Conservation (phyloP, 2,329 filamentous ascomycete genomes). For the Fusarium nisikadoi region DNA sequence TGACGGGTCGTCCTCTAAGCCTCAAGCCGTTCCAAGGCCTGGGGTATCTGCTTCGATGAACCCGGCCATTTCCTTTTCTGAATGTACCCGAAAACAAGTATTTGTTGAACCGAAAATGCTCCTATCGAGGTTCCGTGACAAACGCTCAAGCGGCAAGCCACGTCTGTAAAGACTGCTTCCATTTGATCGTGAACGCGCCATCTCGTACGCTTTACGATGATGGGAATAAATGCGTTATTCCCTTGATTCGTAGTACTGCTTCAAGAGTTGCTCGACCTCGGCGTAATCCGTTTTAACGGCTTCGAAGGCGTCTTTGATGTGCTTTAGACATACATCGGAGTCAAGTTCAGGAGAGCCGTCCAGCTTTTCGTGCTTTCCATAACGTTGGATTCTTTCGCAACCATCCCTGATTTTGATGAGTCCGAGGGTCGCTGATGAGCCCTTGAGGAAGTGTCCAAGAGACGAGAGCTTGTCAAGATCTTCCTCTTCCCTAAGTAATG, state of each 20-base stretch:
- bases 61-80: conserved; percentile 25
- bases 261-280: conserved; percentile 76
- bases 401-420: conserved; percentile 90
- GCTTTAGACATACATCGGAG: conserved; percentile 73
- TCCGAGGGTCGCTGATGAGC: conserved; percentile 93
- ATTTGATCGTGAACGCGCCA: neutral
- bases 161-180: conserved; percentile 12
- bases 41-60: conserved; percentile 39
- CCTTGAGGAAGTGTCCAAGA: conserved; percentile 96
- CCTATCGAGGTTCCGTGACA: neutral
- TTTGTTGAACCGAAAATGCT: conserved; percentile 15
- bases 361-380: conserved; percentile 83
- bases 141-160: neutral
- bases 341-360: conserved; percentile 76
- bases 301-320: conserved; percentile 75
- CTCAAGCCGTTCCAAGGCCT: conserved; percentile 27
- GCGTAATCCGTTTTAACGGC: conserved; percentile 81
- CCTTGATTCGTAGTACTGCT: conserved; percentile 66
- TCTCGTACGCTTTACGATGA: conserved; percentile 14
- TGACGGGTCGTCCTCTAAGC: conserved; percentile 26
- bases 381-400: conserved; percentile 97
- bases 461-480: conserved; percentile 81
- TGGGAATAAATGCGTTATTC: conserved; percentile 20
- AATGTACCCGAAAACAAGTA: conserved; percentile 21
- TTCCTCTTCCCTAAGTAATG: conserved; percentile 65